Evolutionary conservation across 2,329 filamentous ascomycete species (phyloP), one percentile per base, ranked within the genome.

Genomic region (Claviceps pusilla): DNA sequence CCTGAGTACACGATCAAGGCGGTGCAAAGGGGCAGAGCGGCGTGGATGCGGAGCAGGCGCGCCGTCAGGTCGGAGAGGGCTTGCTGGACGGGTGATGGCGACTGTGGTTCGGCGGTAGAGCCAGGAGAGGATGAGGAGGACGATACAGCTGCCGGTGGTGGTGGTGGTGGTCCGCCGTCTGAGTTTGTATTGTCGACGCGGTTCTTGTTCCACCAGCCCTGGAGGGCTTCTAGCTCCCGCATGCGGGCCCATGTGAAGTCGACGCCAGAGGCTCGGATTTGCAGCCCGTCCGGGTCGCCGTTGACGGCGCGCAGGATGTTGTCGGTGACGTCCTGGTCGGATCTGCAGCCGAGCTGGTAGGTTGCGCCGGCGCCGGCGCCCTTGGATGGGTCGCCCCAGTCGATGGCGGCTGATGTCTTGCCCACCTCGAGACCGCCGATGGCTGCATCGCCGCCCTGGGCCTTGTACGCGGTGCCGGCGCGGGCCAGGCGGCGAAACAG

Each of bases 401-500:
- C 93, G 28, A 97, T 78, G 37, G 94, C 81, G 1, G 86, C 87
- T 56, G 83, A 85, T 0, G 76, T 80, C 66, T 83, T 83, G 58
- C 78, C 78, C 4, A 74, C 71, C 41, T 76, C 72, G 11, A 74
- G 58, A 28, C 79, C 79, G 35, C 78, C 78, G 11, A 72, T 76
- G 14, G 82, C 82, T 3, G 73, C 73, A 0, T 72, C 69, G 1
- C 79, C 79, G 47, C 76, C 79, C 59, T 83, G 81, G 11, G 74
- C 76, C 61, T 81, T 80, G 65, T 84, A 84, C 12, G 75, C 71
- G 12, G 77, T 79, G 49, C 81, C 81, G 16, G 81, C 74, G 48
- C 83, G 76, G 3, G 77, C 79, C 4, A 98, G 76, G 10, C 91
- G 82, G 60, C 84, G 86, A 74, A 97, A 98, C 51, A 98, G 82